Conservation (phyloP, 768 basidiomycete species). For the Gymnopilus dilepis region DNA sequence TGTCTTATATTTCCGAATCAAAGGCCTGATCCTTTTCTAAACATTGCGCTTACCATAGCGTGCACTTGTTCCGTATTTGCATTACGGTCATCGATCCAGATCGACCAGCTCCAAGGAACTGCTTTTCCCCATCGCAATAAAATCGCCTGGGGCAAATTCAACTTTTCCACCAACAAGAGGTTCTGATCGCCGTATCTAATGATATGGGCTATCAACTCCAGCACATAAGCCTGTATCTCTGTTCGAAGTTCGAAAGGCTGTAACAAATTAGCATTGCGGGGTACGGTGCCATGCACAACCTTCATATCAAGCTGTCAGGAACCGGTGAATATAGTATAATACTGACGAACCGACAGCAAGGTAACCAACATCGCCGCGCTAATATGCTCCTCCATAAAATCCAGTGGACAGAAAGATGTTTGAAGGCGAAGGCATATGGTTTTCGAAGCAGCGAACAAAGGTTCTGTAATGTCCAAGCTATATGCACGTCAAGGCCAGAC, state of each 20-base stretch:
- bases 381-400: slow-evolving; percentile 24
- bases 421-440: slow-evolving; percentile 12
- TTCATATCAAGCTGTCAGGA: neutral
- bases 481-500: neutral
- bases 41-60: slow-evolving; percentile 47
- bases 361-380: slow-evolving; percentile 46
- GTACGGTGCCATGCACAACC: slow-evolving; percentile 5
- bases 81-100: slow-evolving; percentile 61
- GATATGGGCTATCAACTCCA: slow-evolving; percentile 49
- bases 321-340: slow-evolving; percentile 12
- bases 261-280: neutral
- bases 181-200: slow-evolving; percentile 34
- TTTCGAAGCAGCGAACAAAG: slow-evolving; percentile 26
- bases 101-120: slow-evolving; percentile 68
- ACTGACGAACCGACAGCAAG: slow-evolving; percentile 47
- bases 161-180: slow-evolving; percentile 17
- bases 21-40: neutral
- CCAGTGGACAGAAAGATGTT: slow-evolving; percentile 12
- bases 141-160: slow-evolving; percentile 45
- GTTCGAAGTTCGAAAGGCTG: slow-evolving; percentile 44
- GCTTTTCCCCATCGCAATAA: slow-evolving; percentile 64
- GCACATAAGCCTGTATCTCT: slow-evolving; percentile 46
- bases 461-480: slow-evolving; percentile 20
- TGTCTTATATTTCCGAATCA: slow-evolving; percentile 41
- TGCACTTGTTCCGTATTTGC: slow-evolving; percentile 55